A percentile compares a stretch with the other conserved stretches of the same genome.
phyloP scores from a whole-genome alignment of 2,329 filamentous ascomycete species.

The Fusarium gaditjirri region DNA sequence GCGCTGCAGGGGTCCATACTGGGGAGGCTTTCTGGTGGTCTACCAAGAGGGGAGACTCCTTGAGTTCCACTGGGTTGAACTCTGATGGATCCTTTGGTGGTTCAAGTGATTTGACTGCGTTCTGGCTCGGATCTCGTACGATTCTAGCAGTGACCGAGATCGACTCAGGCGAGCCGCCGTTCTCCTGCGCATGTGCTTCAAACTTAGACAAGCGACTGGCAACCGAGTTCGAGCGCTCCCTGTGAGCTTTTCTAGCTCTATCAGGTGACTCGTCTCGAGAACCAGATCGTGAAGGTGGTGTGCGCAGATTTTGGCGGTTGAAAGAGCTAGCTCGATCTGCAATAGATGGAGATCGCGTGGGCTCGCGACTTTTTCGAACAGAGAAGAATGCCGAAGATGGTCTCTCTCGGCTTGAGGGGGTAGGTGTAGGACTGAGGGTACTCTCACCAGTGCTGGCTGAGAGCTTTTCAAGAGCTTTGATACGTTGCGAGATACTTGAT shows the following conservation, averaged over 20 bases:
- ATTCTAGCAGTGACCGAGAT: conserved; percentile 91
- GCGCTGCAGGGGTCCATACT: conserved; percentile 42
- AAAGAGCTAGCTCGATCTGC: conserved; percentile 57
- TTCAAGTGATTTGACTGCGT: conserved; percentile 55
- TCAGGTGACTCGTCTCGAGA: conserved; percentile 60
- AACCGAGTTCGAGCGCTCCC: conserved; percentile 64
- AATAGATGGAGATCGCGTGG: conserved; percentile 58
- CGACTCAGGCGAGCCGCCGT: conserved; percentile 60
- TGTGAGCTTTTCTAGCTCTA: conserved; percentile 47
- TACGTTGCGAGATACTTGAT: conserved; percentile 91
- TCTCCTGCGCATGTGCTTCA: conserved; percentile 50
- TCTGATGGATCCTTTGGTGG: conserved; percentile 56
- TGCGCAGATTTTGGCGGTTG: conserved; percentile 43
- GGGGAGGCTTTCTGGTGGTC: conserved; percentile 60
- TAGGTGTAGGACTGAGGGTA: conserved; percentile 7
- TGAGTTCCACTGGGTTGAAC: conserved; percentile 61
- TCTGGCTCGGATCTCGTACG: conserved; percentile 70
- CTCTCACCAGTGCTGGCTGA: conserved; percentile 54
- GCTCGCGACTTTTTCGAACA: conserved; percentile 61
- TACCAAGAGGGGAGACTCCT: conserved; percentile 68
- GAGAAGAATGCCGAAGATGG: conserved; percentile 69
- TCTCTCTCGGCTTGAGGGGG: conserved; percentile 48
- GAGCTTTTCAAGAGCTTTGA: conserved; percentile 90
- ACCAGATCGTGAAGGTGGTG: conserved; percentile 53
- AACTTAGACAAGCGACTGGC: conserved; percentile 67